These are phyloP conservation scores for Phtheirospermum japonicum DNA, from an alignment of 257 asterid genomes.

Conservation along the genomic window DNA sequence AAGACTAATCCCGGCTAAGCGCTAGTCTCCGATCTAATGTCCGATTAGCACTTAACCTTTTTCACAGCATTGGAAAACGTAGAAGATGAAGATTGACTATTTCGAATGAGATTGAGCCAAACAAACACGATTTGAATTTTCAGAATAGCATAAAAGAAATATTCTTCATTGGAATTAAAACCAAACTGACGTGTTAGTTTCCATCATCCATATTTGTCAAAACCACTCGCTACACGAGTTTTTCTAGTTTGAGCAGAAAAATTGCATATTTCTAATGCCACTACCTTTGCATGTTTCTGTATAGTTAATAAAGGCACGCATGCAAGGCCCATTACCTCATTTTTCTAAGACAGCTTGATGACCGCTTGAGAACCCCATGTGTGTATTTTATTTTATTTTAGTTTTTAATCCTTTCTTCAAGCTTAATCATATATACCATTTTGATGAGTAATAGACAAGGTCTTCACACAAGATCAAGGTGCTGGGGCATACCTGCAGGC, in stretches of 20 bases:
- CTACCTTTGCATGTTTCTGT: background rate
- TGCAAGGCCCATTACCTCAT: background rate
- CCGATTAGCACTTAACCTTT: no score
- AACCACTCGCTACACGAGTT: no score
- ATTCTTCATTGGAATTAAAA: no score
- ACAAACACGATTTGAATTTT: no score
- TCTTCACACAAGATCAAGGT: constrained; percentile 20
- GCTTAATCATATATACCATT: constrained; percentile 16
- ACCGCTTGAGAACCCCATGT: background rate
- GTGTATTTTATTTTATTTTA: background rate
- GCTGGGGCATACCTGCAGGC: constrained; percentile 71
- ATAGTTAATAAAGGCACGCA: background rate
- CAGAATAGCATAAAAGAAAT: no score
- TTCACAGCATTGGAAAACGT: no score
- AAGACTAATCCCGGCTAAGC: no score
- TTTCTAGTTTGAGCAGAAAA: no score
- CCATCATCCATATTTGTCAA: no score
- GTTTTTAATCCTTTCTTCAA: constrained; percentile 4
- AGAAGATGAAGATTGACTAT: no score
- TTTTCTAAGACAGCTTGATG: background rate
- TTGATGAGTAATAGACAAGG: constrained; percentile 22
- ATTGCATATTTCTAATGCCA: background rate
- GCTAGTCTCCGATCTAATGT: background rate
- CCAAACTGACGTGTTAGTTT: no score
- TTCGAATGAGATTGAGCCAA: background rate